Evolutionary conservation across 2,329 filamentous ascomycete genomes (phyloP).

Genomic region (Clonostachys chloroleuca): DNA sequence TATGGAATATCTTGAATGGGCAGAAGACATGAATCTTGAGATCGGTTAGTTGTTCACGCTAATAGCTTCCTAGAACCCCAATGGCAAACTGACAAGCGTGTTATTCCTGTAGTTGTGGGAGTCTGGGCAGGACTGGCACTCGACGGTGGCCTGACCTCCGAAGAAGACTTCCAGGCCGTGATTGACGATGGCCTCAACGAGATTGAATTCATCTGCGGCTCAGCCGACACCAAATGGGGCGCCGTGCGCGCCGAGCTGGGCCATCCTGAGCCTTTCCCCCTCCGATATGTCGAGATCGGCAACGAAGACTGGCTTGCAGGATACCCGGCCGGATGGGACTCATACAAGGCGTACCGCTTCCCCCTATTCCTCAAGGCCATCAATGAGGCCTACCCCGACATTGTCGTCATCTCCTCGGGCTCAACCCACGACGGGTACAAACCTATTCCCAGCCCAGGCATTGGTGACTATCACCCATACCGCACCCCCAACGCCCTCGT

Average conservation of each 20-base stretch:
- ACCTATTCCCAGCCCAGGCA: too few species aligned
- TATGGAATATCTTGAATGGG: conserved; percentile 57
- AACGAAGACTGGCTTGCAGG: conserved; percentile 62
- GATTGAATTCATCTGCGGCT: conserved; percentile 58
- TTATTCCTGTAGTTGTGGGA: conserved; percentile 35
- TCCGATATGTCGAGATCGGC: conserved; percentile 61
- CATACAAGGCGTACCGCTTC: conserved; percentile 53
- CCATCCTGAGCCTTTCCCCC: conserved; percentile 54
- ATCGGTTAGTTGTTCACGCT: conserved; percentile 24
- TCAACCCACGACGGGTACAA: conserved; percentile 31
- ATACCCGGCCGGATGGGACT: conserved; percentile 36
- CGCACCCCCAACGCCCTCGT: conserved; percentile 45
- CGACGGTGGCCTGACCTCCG: conserved; percentile 43
- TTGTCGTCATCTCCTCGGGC: conserved; percentile 49
- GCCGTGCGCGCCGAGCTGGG: conserved; percentile 53
- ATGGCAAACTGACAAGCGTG: background rate
- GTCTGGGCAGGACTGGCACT: conserved; percentile 55
- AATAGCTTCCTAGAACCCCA: background rate
- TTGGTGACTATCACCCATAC: conserved; percentile 39
- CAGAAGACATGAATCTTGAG: conserved; percentile 55
- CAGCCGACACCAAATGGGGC: conserved; percentile 49
- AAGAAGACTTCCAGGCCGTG: conserved; percentile 46
- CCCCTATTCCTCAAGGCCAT: conserved; percentile 56
- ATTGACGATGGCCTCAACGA: conserved; percentile 58
- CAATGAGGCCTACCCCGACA: conserved; percentile 47